Conservation (phyloP, 164 flowering plant genomes). For the Malania oleifera region DNA sequence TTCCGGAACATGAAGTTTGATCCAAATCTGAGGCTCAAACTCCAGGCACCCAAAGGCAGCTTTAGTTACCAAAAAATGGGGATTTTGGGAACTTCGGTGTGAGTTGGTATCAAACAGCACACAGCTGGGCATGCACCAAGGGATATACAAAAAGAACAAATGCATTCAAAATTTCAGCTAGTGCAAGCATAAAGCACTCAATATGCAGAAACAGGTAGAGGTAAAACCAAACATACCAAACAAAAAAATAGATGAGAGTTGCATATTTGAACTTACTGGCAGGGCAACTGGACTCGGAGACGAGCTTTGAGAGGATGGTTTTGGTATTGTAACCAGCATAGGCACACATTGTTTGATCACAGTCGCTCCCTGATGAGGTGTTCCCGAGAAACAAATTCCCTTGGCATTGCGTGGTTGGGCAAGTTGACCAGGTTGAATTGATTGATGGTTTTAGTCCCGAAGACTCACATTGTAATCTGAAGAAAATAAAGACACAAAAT, state of each 20-base stretch:
- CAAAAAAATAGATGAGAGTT: neutral
- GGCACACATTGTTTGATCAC: slow-evolving; percentile 37
- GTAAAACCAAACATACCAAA: neutral
- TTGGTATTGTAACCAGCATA: slow-evolving; percentile 54
- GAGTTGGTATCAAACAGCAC: too few species aligned
- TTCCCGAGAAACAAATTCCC: slow-evolving; percentile 38
- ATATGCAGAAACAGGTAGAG: neutral
- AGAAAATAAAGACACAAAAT: neutral
- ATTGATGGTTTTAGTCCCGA: slow-evolving; percentile 21
- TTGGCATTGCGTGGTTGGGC: slow-evolving; percentile 49
- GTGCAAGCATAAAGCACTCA: too few species aligned
- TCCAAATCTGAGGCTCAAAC: too few species aligned
- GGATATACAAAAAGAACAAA: too few species aligned
- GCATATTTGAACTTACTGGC: slow-evolving; percentile 23
- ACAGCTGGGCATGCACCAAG: too few species aligned
- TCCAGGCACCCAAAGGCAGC: too few species aligned
- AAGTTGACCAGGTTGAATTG: slow-evolving; percentile 21
- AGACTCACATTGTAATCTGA: slow-evolving; percentile 59
- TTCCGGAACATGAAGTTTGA: too few species aligned
- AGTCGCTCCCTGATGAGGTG: slow-evolving; percentile 12
- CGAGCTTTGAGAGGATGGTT: slow-evolving; percentile 35
- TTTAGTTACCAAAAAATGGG: too few species aligned
- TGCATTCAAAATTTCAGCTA: too few species aligned
- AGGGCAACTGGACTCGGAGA: slow-evolving; percentile 35
- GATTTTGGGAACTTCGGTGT: too few species aligned